These are phyloP conservation scores for Metschnikowia orientalis DNA, from an alignment of 805 yeast species.

Conservation along the genomic window DNA sequence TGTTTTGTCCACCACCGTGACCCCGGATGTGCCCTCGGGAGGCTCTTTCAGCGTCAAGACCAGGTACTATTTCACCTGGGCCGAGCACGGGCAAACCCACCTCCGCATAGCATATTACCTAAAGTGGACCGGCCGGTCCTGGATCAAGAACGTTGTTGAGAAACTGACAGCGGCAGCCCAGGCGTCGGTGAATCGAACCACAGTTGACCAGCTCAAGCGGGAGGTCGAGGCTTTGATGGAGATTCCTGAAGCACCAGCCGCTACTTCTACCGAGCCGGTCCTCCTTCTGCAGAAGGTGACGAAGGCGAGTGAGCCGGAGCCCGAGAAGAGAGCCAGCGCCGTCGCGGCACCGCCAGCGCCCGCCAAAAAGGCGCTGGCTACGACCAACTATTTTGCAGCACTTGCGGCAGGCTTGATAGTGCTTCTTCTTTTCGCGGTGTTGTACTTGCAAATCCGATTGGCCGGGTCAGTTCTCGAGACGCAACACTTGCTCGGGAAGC, in stretches of 20 bases:
- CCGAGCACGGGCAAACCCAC: constrained; percentile 51
- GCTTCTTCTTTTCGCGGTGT: neutral
- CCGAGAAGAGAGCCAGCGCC: too few relatives aligned
- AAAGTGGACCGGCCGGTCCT: constrained; percentile 84
- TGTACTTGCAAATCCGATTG: constrained; percentile 8
- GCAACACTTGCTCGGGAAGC: constrained; percentile 8
- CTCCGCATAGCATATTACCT: constrained; percentile 67
- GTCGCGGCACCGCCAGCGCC: too few relatives aligned
- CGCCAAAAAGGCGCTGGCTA: neutral
- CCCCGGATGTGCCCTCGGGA: constrained; percentile 89
- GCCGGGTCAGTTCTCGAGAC: constrained; percentile 5
- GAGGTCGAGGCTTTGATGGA: constrained; percentile 22
- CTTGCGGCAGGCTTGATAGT: constrained; percentile 3
- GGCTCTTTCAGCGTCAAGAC: constrained; percentile 72
- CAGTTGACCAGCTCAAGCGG: constrained; percentile 45
- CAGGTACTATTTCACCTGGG: constrained; percentile 74
- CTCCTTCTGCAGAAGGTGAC: too few relatives aligned
- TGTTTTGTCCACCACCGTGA: constrained; percentile 54
- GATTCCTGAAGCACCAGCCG: constrained; percentile 1
- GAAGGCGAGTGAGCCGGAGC: too few relatives aligned
- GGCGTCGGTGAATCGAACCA: constrained; percentile 50
- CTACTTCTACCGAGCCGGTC: too few relatives aligned
- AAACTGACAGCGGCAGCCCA: constrained; percentile 73
- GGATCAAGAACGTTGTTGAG: constrained; percentile 76
- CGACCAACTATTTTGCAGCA: neutral